phyloP scores from a whole-genome alignment of 441 rosid species.

The Gossypium davidsonii region DNA sequence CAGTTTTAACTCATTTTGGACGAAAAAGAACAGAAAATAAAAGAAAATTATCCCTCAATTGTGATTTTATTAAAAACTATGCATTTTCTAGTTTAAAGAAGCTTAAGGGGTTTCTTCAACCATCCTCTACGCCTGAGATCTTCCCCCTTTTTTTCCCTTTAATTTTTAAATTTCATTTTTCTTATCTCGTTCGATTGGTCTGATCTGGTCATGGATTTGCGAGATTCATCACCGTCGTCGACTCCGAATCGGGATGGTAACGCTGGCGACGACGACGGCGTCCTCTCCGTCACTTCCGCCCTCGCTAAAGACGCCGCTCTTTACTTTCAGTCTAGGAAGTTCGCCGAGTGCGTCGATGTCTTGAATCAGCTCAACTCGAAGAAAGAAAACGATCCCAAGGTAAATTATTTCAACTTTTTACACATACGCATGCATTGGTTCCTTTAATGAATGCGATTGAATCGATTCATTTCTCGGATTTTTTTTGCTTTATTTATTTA shows the following conservation, averaged over 20 bases:
- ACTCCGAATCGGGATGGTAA: slow-evolving; percentile 35
- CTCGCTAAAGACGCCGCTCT: slow-evolving; percentile 73
- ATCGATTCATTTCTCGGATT: slow-evolving; percentile 5
- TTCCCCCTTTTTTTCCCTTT: not conserved
- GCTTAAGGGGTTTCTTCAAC: slow-evolving; percentile 23
- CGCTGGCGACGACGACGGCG: slow-evolving; percentile 48
- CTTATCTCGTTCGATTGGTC: slow-evolving; percentile 19
- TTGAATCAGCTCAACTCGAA: slow-evolving; percentile 58
- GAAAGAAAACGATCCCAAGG: slow-evolving; percentile 84
- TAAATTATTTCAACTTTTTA: slow-evolving; percentile 14
- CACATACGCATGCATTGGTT: not conserved
- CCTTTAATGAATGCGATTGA: not conserved
- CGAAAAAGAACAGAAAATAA: not conserved
- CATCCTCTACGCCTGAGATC: not conserved
- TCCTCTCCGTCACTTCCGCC: slow-evolving; percentile 45
- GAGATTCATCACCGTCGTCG: slow-evolving; percentile 52
- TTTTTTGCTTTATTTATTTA: not conserved
- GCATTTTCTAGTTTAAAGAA: slow-evolving; percentile 1
- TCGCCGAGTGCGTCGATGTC: slow-evolving; percentile 61
- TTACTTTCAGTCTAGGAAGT: slow-evolving; percentile 66
- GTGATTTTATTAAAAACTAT: not conserved
- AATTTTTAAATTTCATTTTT: not conserved
- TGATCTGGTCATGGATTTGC: slow-evolving; percentile 65
- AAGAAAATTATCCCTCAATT: not conserved
- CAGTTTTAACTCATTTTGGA: not conserved